Conservation (phyloP, 2,329 filamentous ascomycete genomes). For the Cordyceps cateniannulata region DNA sequence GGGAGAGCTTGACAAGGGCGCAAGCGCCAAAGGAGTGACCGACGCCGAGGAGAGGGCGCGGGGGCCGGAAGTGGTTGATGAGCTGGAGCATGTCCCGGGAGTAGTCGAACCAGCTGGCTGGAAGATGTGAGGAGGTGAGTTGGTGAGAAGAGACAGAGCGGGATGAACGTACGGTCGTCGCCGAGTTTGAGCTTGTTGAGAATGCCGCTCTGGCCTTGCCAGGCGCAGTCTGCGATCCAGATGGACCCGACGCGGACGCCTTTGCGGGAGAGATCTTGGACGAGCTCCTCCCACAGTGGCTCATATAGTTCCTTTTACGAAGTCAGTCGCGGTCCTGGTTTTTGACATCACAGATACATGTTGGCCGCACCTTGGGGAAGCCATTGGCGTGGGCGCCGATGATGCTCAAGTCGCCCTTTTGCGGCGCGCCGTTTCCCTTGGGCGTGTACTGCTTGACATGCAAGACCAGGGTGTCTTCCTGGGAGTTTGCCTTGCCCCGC, state of each 20-base stretch:
- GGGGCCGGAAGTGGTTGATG: slow-evolving; percentile 75
- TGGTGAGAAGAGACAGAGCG: neutral
- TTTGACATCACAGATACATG: too few species aligned
- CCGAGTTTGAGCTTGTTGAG: slow-evolving; percentile 72
- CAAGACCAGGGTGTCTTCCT: slow-evolving; percentile 68
- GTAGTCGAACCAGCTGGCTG: slow-evolving; percentile 82
- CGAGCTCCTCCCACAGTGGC: slow-evolving; percentile 80
- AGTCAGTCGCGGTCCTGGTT: too few species aligned
- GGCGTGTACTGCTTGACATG: slow-evolving; percentile 87
- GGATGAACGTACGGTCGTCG: slow-evolving; percentile 64
- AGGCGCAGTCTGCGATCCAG: slow-evolving; percentile 85
- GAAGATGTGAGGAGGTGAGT: neutral
- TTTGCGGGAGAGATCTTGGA: slow-evolving; percentile 46
- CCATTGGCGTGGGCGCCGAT: slow-evolving; percentile 86
- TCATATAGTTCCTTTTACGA: slow-evolving; percentile 76
- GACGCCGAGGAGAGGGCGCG: slow-evolving; percentile 73
- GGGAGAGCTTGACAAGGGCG: slow-evolving; percentile 62
- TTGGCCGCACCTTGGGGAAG: slow-evolving; percentile 71
- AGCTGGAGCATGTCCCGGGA: slow-evolving; percentile 77
- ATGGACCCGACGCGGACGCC: slow-evolving; percentile 71
- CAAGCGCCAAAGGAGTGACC: slow-evolving; percentile 86
- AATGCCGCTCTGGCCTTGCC: slow-evolving; percentile 73
- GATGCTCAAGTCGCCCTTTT: slow-evolving; percentile 74
- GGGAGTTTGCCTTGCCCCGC: slow-evolving; percentile 61
- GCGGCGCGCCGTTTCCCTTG: slow-evolving; percentile 58